Evolutionary conservation across 306 rosid genomes (phyloP).

Genomic region (Citrullus colocynthis): DNA sequence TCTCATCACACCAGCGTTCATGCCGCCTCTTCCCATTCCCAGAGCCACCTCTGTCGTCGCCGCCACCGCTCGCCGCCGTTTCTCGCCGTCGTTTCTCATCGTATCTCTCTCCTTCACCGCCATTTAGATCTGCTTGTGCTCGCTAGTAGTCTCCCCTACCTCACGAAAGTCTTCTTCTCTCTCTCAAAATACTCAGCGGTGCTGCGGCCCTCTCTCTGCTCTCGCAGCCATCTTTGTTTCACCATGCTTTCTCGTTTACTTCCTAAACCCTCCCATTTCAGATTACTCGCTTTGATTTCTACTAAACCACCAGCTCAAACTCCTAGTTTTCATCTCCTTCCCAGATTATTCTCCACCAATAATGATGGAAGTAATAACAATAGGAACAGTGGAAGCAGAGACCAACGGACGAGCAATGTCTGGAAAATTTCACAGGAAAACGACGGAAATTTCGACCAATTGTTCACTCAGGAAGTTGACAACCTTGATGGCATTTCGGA

Average conservation of each 20-base stretch:
- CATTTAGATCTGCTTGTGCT: not conserved
- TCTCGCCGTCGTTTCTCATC: not conserved
- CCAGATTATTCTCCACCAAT: constrained; percentile 37
- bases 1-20: not conserved
- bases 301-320: constrained; percentile 14
- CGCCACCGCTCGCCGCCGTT: not conserved
- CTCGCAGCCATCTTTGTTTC: not conserved
- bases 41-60: not conserved
- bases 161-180: not conserved
- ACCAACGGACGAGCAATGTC: constrained; percentile 8
- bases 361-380: constrained; percentile 3
- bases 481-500: constrained; percentile 11
- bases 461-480: constrained; percentile 25
- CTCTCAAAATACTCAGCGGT: not conserved
- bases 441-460: constrained; percentile 29
- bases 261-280: constrained; percentile 53
- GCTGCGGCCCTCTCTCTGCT: not conserved
- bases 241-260: constrained; percentile 81
- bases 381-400: constrained; percentile 20
- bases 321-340: constrained; percentile 12
- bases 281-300: constrained; percentile 29
- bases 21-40: not conserved
- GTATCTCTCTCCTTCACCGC: not conserved
- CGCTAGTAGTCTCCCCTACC: not conserved
- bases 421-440: constrained; percentile 39